A percentile compares a stretch with the other conserved stretches of the same genome.
Conservation (phyloP, 768 basidiomycete genomes). For the Mycena olivaceomarginata region DNA sequence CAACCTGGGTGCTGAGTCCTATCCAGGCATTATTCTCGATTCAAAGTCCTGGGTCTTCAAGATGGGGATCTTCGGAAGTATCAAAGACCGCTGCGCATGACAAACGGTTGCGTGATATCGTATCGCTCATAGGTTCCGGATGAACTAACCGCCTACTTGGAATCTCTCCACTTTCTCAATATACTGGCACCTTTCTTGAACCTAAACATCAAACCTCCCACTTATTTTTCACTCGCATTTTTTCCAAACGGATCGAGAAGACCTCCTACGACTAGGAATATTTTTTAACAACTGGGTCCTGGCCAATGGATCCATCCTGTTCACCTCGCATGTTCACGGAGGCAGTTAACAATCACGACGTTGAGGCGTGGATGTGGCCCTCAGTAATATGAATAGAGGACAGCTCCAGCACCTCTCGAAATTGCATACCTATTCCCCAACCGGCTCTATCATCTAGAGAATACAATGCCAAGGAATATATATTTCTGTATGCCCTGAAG, state of each 20-base stretch:
- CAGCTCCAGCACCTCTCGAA: neutral
- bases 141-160: neutral
- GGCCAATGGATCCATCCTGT: neutral
- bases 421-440: neutral
- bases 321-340: neutral
- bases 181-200: neutral
- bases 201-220: neutral
- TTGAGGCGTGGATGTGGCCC: neutral
- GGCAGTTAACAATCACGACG: neutral
- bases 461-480: too few species aligned
- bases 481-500: too few species aligned
- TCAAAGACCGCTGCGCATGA: neutral
- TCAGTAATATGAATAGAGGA: neutral
- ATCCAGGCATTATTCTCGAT: constrained; percentile 1
- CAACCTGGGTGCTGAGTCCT: neutral
- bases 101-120: neutral
- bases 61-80: neutral
- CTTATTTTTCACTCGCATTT: neutral
- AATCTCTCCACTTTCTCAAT: neutral
- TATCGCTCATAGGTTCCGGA: neutral
- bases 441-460: neutral
- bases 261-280: neutral
- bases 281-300: too few species aligned
- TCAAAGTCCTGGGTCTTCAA: neutral
- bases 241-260: neutral